These are phyloP conservation scores for Naganishia antarctica DNA, from an alignment of 768 basidiomycete species.

Conservation along the genomic window DNA sequence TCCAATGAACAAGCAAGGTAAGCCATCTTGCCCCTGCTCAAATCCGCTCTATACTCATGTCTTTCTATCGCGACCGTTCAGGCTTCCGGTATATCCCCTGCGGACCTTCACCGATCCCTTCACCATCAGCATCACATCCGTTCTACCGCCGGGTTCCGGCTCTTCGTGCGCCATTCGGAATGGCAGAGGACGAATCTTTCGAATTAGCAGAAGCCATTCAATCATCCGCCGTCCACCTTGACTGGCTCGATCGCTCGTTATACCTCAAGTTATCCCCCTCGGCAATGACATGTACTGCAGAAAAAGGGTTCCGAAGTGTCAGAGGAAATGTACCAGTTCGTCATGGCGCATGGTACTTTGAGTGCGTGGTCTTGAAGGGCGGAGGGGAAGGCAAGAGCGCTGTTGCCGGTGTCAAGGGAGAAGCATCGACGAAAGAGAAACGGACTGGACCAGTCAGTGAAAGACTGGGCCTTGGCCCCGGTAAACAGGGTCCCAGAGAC, in stretches of 20 bases:
- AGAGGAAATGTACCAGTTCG: conserved; percentile 83
- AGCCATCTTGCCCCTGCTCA: neutral
- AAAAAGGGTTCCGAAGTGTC: conserved; percentile 84
- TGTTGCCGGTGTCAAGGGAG: neutral
- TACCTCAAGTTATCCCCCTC: conserved; percentile 42
- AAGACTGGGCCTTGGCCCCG: conserved; percentile 49
- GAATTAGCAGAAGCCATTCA: neutral
- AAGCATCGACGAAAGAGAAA: neutral
- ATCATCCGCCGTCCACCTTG: conserved; percentile 37
- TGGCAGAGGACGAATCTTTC: neutral
- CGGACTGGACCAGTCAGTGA: neutral
- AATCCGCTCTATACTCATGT: neutral
- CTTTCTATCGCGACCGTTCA: conserved; percentile 16
- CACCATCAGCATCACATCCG: conserved; percentile 35
- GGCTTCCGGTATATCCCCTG: conserved; percentile 45
- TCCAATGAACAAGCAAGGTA: conserved; percentile 43
- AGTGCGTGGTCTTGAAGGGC: conserved; percentile 65
- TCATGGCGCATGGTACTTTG: conserved; percentile 90
- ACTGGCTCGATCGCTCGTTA: conserved; percentile 44
- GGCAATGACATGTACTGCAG: conserved; percentile 55
- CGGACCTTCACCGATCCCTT: conserved; percentile 36
- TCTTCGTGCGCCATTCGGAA: conserved; percentile 1
- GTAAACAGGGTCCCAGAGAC: conserved; percentile 45
- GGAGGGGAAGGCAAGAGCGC: conserved; percentile 26
- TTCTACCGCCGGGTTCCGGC: conserved; percentile 44